Conservation (phyloP, 1,284 basidiomycete species). For the Cutaneotrichosporon curvatum region DNA sequence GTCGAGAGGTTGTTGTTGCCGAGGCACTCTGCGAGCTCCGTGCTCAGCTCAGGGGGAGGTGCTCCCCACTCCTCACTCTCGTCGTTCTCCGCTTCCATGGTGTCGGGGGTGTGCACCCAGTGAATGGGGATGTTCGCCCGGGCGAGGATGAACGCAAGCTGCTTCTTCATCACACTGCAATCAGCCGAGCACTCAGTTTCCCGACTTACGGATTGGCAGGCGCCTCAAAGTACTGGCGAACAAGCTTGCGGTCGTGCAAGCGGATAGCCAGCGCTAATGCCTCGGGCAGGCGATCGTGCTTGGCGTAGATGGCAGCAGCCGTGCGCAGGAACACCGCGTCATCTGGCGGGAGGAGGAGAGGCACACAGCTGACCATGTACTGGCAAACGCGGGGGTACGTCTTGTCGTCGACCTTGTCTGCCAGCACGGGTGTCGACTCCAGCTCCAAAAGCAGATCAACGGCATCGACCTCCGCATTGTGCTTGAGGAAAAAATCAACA, state of each 20-base stretch:
- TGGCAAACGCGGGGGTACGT: slow-evolving; percentile 90
- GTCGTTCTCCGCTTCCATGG: slow-evolving; percentile 52
- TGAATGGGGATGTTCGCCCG: slow-evolving; percentile 85
- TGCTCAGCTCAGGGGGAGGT: slow-evolving; percentile 59
- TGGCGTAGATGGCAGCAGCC: slow-evolving; percentile 83
- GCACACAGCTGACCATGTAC: slow-evolving; percentile 96
- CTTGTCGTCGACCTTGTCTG: slow-evolving; percentile 62
- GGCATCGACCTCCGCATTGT: slow-evolving; percentile 98
- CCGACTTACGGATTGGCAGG: slow-evolving; percentile 62
- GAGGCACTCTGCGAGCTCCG: slow-evolving; percentile 76
- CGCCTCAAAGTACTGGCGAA: slow-evolving; percentile 73
- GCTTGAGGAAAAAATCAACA: slow-evolving; percentile 81
- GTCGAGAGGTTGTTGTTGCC: slow-evolving; percentile 75
- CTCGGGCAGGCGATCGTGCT: slow-evolving; percentile 83
- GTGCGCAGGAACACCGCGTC: slow-evolving; percentile 85
- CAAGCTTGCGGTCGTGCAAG: slow-evolving; percentile 71
- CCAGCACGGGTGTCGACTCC: slow-evolving; percentile 78
- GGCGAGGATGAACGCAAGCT: slow-evolving; percentile 88
- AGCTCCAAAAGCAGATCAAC: slow-evolving; percentile 93
- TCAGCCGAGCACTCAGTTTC: slow-evolving; percentile 64
- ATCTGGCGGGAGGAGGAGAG: slow-evolving; percentile 86
- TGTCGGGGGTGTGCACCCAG: slow-evolving; percentile 62
- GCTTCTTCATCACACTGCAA: slow-evolving; percentile 71
- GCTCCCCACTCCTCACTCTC: slow-evolving; percentile 38
- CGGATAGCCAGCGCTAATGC: slow-evolving; percentile 82